Evolutionary conservation across 2,329 filamentous ascomycete species (phyloP).

Genomic region (Penicillium sp.): DNA sequence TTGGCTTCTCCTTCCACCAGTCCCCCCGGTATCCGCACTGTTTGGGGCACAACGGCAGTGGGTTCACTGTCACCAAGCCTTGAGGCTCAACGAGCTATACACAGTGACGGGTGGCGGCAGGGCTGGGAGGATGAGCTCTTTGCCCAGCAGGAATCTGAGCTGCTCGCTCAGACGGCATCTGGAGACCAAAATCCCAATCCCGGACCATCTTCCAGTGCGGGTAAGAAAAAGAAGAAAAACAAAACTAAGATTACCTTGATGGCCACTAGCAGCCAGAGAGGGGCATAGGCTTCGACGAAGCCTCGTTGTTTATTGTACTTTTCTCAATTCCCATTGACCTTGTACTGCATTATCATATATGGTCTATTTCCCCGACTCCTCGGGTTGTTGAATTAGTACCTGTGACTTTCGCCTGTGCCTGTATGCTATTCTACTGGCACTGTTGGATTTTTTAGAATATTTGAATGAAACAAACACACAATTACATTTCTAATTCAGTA

Average conservation of each 20-base stretch:
- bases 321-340: background rate
- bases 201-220: constrained; percentile 25
- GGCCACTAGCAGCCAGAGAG: constrained; percentile 63
- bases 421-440: background rate
- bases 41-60: constrained; percentile 85
- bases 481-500: background rate
- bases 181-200: constrained; percentile 17
- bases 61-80: constrained; percentile 58
- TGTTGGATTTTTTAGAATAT: background rate
- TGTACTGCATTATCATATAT: constrained; percentile 1
- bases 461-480: background rate
- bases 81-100: constrained; percentile 36
- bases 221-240: constrained; percentile 65
- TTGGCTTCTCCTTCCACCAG: constrained; percentile 79
- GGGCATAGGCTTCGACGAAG: constrained; percentile 45
- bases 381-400: background rate
- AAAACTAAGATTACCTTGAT: constrained; percentile 69
- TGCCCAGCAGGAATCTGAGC: constrained; percentile 56
- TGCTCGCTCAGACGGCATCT: constrained; percentile 52
- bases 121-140: constrained; percentile 77
- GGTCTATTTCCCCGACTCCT: background rate
- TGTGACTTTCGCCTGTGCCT: background rate
- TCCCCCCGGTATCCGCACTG: constrained; percentile 72
- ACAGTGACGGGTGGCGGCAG: constrained; percentile 81
- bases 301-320: background rate